These are phyloP conservation scores for Candida vartiovaarae DNA, from an alignment of 805 yeast species.

Conservation along the genomic window DNA sequence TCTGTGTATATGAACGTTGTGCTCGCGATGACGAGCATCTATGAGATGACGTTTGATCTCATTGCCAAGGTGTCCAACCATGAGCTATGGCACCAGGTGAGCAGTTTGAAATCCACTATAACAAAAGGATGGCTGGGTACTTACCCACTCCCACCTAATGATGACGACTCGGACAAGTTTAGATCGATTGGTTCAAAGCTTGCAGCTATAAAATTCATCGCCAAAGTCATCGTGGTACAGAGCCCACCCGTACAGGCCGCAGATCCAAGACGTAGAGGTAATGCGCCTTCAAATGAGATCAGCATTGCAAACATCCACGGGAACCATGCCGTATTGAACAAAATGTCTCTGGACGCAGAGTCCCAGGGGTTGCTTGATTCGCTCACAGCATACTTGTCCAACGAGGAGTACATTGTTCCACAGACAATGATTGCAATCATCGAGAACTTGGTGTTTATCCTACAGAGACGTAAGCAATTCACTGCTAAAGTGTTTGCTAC, in stretches of 20 bases:
- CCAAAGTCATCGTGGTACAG: constrained; percentile 50
- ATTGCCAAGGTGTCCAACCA: constrained; percentile 35
- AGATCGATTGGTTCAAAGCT: constrained; percentile 54
- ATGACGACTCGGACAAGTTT: constrained; percentile 23
- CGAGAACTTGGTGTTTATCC: constrained; percentile 53
- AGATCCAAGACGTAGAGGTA: constrained; percentile 23
- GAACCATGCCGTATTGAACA: constrained; percentile 60
- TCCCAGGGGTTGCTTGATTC: constrained; percentile 63
- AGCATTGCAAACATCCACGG: constrained; percentile 18
- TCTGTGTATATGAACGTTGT: constrained; percentile 31
- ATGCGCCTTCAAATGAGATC: constrained; percentile 14
- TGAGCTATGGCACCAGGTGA: constrained; percentile 47
- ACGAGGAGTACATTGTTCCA: constrained; percentile 47
- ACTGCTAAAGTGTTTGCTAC: constrained; percentile 49
- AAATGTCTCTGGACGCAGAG: constrained; percentile 55
- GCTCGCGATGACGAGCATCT: constrained; percentile 34
- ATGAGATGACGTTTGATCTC: constrained; percentile 38
- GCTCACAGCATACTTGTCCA: constrained; percentile 47
- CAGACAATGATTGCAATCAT: constrained; percentile 62
- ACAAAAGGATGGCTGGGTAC: constrained; percentile 52
- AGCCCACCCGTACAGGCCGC: constrained; percentile 28
- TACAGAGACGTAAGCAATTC: constrained; percentile 59
- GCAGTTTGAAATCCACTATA: constrained; percentile 50
- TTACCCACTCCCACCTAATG: constrained; percentile 41
- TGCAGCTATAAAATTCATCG: constrained; percentile 69